Percentiles rank a stretch among this genome's conserved stretches.
Conservation (phyloP, 805 yeast genomes). For the Myxozyma melibiosi region DNA sequence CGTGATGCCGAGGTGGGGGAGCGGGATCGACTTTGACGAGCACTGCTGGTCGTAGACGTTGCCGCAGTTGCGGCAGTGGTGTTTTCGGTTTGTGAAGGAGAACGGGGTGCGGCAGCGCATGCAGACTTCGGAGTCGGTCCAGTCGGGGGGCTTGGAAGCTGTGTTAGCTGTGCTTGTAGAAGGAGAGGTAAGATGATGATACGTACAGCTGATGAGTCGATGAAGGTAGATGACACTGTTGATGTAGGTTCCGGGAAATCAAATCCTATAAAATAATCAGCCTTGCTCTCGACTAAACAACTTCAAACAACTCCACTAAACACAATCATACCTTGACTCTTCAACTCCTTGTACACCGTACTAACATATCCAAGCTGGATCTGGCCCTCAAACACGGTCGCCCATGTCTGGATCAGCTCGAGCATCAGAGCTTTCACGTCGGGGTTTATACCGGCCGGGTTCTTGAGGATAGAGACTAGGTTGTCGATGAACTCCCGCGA, state of each 20-base stretch:
- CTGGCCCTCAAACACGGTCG: conserved; percentile 68
- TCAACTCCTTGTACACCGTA: conserved; percentile 60
- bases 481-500: conserved; percentile 86
- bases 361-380: conserved; percentile 66
- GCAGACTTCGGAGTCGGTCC: conserved; percentile 95
- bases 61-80: conserved; percentile 96
- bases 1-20: conserved; percentile 82
- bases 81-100: conserved; percentile 82
- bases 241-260: conserved; percentile 38
- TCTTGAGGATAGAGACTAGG: conserved; percentile 51
- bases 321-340: conserved; percentile 51
- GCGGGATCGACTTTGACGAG: conserved; percentile 68
- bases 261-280: conserved; percentile 36
- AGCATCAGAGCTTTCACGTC: conserved; percentile 64
- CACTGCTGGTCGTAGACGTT: conserved; percentile 89
- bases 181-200: neutral
- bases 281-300: neutral
- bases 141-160: conserved; percentile 72
- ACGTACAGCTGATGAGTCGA: conserved; percentile 70
- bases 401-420: conserved; percentile 74
- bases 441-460: conserved; percentile 46
- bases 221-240: conserved; percentile 47
- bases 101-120: conserved; percentile 88
- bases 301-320: neutral
- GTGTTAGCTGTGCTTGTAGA: neutral